Percentiles rank a stretch among this genome's conserved stretches.
phyloP scores from a whole-genome alignment of 179 eudicot genomes.

The Silene vulgaris region DNA sequence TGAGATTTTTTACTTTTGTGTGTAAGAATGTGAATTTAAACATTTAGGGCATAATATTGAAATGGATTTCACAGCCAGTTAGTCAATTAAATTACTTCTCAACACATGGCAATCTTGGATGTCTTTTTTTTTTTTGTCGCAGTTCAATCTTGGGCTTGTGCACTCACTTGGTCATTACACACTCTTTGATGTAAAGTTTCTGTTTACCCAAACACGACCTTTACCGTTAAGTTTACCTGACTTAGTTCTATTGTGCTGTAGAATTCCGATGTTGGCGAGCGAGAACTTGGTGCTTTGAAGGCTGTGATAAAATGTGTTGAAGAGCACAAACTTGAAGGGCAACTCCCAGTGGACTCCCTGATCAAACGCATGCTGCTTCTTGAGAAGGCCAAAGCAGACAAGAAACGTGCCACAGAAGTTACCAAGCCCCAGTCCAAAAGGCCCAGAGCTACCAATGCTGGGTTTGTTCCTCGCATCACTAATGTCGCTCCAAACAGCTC shows the following conservation, averaged over 20 bases:
- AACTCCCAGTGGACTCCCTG: constrained; percentile 65
- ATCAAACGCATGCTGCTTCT: constrained; percentile 65
- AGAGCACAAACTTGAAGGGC: constrained; percentile 80
- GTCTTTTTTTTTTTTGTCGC: no score
- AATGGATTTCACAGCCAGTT: no score
- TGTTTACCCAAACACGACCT: neutral
- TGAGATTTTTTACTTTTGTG: no score
- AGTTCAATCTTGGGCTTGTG: no score
- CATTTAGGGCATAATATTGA: no score
- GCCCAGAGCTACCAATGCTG: constrained; percentile 70
- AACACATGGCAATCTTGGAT: no score
- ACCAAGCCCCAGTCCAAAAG: constrained; percentile 87
- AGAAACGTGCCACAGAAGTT: constrained; percentile 80
- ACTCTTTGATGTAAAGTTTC: neutral
- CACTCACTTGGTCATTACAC: no score
- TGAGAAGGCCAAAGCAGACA: constrained; percentile 95
- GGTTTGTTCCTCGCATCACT: constrained; percentile 50
- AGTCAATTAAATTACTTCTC: no score
- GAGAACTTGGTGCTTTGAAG: constrained; percentile 79
- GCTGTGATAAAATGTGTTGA: constrained; percentile 86
- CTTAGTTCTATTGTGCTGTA: constrained; percentile 26
- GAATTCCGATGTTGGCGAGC: constrained; percentile 62
- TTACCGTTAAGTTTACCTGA: neutral
- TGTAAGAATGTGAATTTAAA: no score
- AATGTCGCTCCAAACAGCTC: constrained; percentile 52